A percentile compares a stretch with the other conserved stretches of the same genome.
These are phyloP conservation scores for Xylariaceae sp. DNA, from an alignment of 2,329 filamentous ascomycete species.

Conservation along the genomic window DNA sequence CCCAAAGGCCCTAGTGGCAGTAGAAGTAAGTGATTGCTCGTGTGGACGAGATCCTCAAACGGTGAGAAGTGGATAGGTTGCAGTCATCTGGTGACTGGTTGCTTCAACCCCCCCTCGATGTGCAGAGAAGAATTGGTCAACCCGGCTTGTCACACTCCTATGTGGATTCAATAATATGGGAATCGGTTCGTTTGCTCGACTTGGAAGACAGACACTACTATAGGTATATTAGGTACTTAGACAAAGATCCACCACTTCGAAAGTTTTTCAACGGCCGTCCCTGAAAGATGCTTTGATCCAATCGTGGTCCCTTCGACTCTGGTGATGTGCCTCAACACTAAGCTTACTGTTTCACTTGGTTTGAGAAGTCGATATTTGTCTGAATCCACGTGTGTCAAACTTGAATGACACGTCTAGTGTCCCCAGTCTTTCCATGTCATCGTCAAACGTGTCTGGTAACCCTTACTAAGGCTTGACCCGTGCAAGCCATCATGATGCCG, in stretches of 20 bases:
- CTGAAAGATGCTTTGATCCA: background rate
- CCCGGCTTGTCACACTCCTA: background rate
- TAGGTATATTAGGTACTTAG: background rate
- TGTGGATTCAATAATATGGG: background rate
- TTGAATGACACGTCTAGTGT: too few relatives aligned
- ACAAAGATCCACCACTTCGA: background rate
- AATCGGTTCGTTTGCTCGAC: background rate
- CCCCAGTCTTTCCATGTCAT: too few relatives aligned
- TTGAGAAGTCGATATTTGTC: too few relatives aligned
- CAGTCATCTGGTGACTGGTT: background rate
- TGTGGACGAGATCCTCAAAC: slow-evolving; percentile 2
- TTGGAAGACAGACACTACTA: background rate
- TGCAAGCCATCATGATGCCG: too few relatives aligned
- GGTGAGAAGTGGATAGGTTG: slow-evolving; percentile 6
- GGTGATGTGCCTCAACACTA: background rate
- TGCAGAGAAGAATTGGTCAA: background rate
- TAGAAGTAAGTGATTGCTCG: slow-evolving; percentile 36
- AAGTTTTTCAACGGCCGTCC: background rate
- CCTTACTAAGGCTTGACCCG: too few relatives aligned
- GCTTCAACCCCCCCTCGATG: background rate
- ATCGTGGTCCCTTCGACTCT: background rate
- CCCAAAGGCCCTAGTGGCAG: slow-evolving; percentile 51
- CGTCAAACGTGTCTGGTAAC: too few relatives aligned
- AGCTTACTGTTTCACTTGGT: too few relatives aligned
- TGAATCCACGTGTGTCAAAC: too few relatives aligned